Evolutionary conservation across 2,329 filamentous ascomycete genomes (phyloP).

Genomic region (Aspergillus hiratsukae): DNA sequence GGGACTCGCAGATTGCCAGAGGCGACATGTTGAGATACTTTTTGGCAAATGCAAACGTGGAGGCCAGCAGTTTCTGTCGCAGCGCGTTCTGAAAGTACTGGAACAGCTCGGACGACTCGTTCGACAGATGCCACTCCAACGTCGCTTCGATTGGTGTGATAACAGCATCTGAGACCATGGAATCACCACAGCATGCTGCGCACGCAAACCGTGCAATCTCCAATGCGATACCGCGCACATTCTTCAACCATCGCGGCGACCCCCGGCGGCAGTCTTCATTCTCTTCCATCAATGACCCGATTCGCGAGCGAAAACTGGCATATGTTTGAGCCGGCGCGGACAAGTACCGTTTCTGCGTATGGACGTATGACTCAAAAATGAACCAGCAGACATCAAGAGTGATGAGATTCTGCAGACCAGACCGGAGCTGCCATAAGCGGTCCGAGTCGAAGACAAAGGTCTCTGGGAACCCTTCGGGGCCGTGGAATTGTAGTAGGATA

Average conservation of each 20-base stretch:
- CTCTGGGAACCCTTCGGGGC: slow-evolving; percentile 43
- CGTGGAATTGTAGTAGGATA: slow-evolving; percentile 38
- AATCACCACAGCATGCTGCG: slow-evolving; percentile 25
- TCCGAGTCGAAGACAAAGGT: slow-evolving; percentile 56
- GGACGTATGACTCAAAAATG: slow-evolving; percentile 42
- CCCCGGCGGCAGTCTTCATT: slow-evolving; percentile 21
- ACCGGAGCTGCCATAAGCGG: slow-evolving; percentile 50
- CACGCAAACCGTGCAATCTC: slow-evolving; percentile 41
- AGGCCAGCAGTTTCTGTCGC: slow-evolving; percentile 28
- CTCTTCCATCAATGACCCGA: slow-evolving; percentile 36
- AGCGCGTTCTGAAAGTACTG: slow-evolving; percentile 30
- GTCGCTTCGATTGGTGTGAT: slow-evolving; percentile 30
- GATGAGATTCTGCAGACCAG: slow-evolving; percentile 51
- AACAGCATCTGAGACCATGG: slow-evolving; percentile 29
- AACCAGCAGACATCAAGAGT: slow-evolving; percentile 53
- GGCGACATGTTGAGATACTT: slow-evolving; percentile 40
- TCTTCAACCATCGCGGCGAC: slow-evolving; percentile 29
- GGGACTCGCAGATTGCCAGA: slow-evolving; percentile 41
- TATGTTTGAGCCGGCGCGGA: slow-evolving; percentile 28
- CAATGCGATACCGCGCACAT: slow-evolving; percentile 35
- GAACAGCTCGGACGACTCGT: slow-evolving; percentile 27
- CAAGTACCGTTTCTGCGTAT: slow-evolving; percentile 27
- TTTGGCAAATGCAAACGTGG: slow-evolving; percentile 29
- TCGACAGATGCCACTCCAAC: slow-evolving; percentile 33
- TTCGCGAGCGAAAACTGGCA: slow-evolving; percentile 36